Base-by-base conservation (phyloP, 768 basidiomycete species). In the Suillus alpinus region DNA sequence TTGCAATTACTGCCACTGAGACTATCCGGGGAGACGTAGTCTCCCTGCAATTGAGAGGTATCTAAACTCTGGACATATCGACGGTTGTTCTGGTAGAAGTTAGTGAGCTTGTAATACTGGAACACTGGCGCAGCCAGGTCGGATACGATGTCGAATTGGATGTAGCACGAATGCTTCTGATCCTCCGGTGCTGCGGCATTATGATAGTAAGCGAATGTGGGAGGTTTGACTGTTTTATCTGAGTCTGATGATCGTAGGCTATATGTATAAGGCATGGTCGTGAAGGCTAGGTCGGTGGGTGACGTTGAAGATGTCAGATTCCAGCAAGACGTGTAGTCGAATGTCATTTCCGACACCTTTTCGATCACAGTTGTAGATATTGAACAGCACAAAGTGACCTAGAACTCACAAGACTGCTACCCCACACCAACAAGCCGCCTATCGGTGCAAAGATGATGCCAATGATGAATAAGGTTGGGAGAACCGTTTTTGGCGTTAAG, bases 21-120 rank as follows among this genome's bases (percentile, higher is more conserved):
- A 57, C 77, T 71, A 26, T 59, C 68, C 16, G 73, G 56, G 53
- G 76, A 81, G 46, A 86, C 84, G 56, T 72, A 73, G 37, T 88
- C 78, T 49, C 97, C 97, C 71, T 86, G 85, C 58, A 99, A 82
- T 73, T 99, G 97, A 65, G 89, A 80, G 13, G 88, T 81, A 70
- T 95, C 85, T 46, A 92, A 76, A 71, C 92, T 95, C 79, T 95
- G 91, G 59, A 98, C 97, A 70, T 98, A 99, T 70, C 97, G 86
- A 37, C 97, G 88, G 73, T 99, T 97, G 74, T 99, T 99, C 81
- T 99, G 96, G 78, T 86, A 98, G 78, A 95, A 96, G 78, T 95
- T 95, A 52, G 92, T 94, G 71, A 93, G 83, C 76, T 94, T 94
- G 84, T 98, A 99, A 80, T 99, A 99, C 65, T 98, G 80, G 68